phyloP scores from a whole-genome alignment of 352 stramenopile species.

The Pythium oligandrum region DNA sequence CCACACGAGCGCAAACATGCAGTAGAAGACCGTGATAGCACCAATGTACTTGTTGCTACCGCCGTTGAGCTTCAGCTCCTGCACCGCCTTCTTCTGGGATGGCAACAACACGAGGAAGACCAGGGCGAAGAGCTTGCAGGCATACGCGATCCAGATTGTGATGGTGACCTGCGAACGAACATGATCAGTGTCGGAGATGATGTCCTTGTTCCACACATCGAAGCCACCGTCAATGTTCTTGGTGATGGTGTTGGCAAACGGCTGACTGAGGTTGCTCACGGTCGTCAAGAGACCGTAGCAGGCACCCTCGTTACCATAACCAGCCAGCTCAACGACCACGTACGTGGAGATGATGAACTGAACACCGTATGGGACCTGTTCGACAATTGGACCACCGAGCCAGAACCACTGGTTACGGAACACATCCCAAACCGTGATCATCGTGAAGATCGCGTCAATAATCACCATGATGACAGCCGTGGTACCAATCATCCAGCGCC shows the following conservation, averaged over 20 bases:
- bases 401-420: constrained; percentile 17
- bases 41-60: constrained; percentile 4
- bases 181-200: constrained; percentile 8
- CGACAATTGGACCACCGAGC: constrained; percentile 7
- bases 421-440: constrained; percentile 12
- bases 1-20: constrained; percentile 8
- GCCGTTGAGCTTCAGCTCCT: constrained; percentile 6
- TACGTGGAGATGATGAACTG: constrained; percentile 12
- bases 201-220: constrained; percentile 5
- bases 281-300: constrained; percentile 13
- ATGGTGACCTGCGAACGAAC: constrained; percentile 18
- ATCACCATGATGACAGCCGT: constrained; percentile 3
- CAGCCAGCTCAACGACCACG: constrained; percentile 18
- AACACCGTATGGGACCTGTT: constrained; percentile 10
- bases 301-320: constrained; percentile 16
- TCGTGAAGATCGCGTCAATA: constrained; percentile 2
- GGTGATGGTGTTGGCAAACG: constrained; percentile 8
- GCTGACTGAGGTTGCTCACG: neutral
- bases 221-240: constrained; percentile 13
- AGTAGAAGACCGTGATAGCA: constrained; percentile 5
- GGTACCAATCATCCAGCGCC: constrained; percentile 4
- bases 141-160: constrained; percentile 16
- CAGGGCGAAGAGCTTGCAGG: constrained; percentile 14
- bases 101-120: constrained; percentile 14
- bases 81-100: constrained; percentile 15